Evolutionary conservation across 768 basidiomycete species (phyloP).

Genomic region (Podaxis sp.): DNA sequence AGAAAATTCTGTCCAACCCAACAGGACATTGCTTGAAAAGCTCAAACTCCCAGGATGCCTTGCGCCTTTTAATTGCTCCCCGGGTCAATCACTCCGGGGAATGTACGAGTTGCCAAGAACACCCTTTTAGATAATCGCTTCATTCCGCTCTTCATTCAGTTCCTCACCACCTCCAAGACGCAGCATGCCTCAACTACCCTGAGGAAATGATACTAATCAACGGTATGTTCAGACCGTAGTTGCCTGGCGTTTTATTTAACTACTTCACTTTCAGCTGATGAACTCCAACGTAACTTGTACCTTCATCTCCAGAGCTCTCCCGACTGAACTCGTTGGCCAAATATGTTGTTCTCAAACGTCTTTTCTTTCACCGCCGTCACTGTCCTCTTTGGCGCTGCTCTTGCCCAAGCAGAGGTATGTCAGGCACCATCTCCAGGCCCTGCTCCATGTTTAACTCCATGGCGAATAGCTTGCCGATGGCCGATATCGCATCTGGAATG

Average conservation of each 20-base stretch:
- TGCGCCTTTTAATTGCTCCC: too few relatives aligned
- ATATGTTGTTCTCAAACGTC: neutral
- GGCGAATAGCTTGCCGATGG: slow-evolving; percentile 9
- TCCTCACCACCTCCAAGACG: too few relatives aligned
- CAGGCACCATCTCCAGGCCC: too few relatives aligned
- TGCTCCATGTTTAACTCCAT: too few relatives aligned
- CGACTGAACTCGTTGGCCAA: neutral
- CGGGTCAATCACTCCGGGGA: too few relatives aligned
- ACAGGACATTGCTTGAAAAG: too few relatives aligned
- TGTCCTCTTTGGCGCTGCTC: neutral
- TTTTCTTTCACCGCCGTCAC: neutral
- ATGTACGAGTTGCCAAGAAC: neutral
- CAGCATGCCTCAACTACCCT: neutral
- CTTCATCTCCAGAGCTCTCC: neutral
- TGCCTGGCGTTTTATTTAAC: neutral
- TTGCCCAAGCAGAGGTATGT: slow-evolving; percentile 1
- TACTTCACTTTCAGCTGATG: neutral
- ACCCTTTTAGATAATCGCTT: neutral
- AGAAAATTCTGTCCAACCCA: too few relatives aligned
- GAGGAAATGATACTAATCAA: neutral
- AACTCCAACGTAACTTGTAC: neutral
- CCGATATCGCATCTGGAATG: slow-evolving; percentile 11
- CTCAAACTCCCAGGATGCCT: too few relatives aligned
- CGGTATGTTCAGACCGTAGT: neutral
- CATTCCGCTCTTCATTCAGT: neutral